These are phyloP conservation scores for Calonectria naviculata DNA, from an alignment of 2,329 filamentous ascomycete genomes.

Conservation along the genomic window DNA sequence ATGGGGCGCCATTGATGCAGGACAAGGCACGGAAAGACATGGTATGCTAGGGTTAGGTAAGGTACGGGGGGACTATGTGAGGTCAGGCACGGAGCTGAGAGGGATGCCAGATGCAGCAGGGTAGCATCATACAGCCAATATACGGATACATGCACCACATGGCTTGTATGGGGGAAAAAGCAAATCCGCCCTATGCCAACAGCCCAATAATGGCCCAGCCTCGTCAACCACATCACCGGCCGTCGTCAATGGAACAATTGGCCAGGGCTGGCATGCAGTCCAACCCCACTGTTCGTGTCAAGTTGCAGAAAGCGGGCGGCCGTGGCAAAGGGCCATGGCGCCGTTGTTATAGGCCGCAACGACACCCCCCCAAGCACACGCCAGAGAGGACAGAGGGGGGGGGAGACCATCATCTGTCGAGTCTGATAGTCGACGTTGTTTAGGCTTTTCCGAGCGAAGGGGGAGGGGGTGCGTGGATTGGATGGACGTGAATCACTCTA, in stretches of 20 bases:
- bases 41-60: constrained; percentile 5
- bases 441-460: background rate
- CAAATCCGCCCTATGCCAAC: background rate
- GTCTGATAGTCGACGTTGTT: background rate
- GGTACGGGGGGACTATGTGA: background rate
- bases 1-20: constrained; percentile 10
- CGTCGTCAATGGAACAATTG: constrained; percentile 9
- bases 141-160: background rate
- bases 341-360: constrained; percentile 4
- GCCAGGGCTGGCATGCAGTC: constrained; percentile 16
- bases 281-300: constrained; percentile 28
- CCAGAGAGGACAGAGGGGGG: background rate
- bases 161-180: background rate
- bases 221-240: constrained; percentile 8
- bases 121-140: constrained; percentile 1
- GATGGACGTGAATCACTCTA: background rate
- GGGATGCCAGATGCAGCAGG: background rate
- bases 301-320: constrained; percentile 10
- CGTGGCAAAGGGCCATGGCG: constrained; percentile 10
- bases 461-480: background rate
- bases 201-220: constrained; percentile 1
- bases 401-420: background rate
- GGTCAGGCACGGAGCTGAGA: constrained; percentile 1
- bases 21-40: background rate
- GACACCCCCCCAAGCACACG: background rate